These are phyloP conservation scores for Paxillus rubicundulus DNA, from an alignment of 768 basidiomycete genomes.

Conservation along the genomic window DNA sequence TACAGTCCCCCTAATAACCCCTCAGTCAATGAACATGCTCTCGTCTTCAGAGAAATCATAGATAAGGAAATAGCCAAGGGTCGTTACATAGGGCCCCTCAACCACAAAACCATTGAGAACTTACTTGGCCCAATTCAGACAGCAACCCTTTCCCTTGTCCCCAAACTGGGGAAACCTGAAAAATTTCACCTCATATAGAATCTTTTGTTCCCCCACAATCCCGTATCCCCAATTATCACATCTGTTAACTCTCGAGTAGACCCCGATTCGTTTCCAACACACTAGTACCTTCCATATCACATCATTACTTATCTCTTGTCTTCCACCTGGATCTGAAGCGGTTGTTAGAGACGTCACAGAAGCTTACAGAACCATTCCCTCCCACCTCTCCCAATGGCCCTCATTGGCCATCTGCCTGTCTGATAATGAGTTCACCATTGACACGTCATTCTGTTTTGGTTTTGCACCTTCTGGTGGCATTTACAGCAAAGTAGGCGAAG, in stretches of 20 bases:
- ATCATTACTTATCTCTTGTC: accelerated
- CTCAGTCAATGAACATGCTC: too few relatives aligned
- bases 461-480: too few relatives aligned
- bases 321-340: neutral
- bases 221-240: neutral
- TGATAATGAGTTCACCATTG: too few relatives aligned
- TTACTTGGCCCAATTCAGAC: slow-evolving; percentile 29
- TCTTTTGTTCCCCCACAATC: slow-evolving; percentile 20
- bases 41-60: too few relatives aligned
- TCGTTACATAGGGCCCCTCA: neutral
- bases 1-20: too few relatives aligned
- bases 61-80: too few relatives aligned
- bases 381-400: slow-evolving; percentile 22
- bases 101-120: neutral
- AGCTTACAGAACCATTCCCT: slow-evolving; percentile 21
- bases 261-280: neutral
- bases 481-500: too few relatives aligned
- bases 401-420: too few relatives aligned
- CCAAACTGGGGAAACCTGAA: slow-evolving; percentile 24
- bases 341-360: neutral
- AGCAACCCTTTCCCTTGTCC: slow-evolving; percentile 26
- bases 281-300: neutral
- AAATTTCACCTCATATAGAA: slow-evolving; percentile 31
- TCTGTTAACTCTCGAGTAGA: slow-evolving; percentile 38
- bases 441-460: too few relatives aligned